These are phyloP conservation scores for Amanita exitialis DNA, from an alignment of 768 basidiomycete species.

Conservation along the genomic window DNA sequence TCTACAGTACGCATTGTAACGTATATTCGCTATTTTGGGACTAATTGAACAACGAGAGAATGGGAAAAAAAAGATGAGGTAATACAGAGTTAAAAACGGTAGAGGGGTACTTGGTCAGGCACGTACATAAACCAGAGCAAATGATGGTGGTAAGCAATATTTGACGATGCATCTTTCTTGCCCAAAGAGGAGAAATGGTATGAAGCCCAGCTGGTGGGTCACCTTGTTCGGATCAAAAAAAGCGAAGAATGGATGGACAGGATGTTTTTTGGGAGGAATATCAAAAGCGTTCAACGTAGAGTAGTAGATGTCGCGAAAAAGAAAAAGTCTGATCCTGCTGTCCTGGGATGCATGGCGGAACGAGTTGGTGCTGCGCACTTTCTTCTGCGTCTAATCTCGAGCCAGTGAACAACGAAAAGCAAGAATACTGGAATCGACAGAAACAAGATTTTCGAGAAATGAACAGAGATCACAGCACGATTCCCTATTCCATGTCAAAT, in stretches of 20 bases:
- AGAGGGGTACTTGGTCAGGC: not conserved
- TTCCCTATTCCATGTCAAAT: conserved; percentile 2
- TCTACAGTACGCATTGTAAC: not conserved
- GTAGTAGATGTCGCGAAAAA: not conserved
- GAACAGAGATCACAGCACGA: not conserved
- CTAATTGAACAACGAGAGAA: not conserved
- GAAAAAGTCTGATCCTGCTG: too few species aligned
- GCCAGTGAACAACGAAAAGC: not conserved
- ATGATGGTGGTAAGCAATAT: not conserved
- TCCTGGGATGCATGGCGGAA: not conserved
- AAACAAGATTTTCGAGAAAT: not conserved
- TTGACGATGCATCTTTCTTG: not conserved
- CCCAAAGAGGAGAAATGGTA: not conserved
- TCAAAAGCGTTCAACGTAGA: not conserved
- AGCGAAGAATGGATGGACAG: not conserved
- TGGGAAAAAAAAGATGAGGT: not conserved
- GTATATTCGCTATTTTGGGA: not conserved
- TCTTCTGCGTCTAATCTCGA: not conserved
- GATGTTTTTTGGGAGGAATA: not conserved
- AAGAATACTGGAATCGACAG: not conserved
- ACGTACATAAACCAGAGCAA: too few species aligned
- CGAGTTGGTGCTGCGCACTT: not conserved
- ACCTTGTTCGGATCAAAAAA: not conserved
- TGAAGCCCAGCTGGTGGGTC: too few species aligned
- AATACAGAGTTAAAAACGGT: not conserved